These are phyloP conservation scores for Lindgomyces ingoldianus DNA, from an alignment of 495 filamentous ascomycete genomes.

Conservation along the genomic window DNA sequence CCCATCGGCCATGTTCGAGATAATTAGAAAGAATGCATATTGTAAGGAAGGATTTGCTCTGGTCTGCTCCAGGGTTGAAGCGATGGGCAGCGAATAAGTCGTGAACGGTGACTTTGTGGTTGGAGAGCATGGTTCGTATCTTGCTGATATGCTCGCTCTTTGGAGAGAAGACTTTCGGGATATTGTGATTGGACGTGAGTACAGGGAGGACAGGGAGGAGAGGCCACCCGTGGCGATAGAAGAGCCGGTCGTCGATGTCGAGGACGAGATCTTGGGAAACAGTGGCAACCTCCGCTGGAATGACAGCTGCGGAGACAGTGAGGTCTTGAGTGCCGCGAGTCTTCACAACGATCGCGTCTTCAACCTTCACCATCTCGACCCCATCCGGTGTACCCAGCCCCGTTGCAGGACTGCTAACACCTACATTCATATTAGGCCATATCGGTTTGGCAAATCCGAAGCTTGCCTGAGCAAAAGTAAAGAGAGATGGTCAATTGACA, in stretches of 20 bases:
- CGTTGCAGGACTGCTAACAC: too few relatives aligned
- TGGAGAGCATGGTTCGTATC: not conserved
- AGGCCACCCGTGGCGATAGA: constrained; percentile 16
- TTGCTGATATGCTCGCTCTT: not conserved
- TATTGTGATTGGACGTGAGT: not conserved
- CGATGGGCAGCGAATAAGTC: too few relatives aligned
- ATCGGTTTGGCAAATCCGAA: too few relatives aligned
- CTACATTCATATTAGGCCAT: too few relatives aligned
- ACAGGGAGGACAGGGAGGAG: constrained; percentile 16
- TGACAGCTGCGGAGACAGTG: too few relatives aligned
- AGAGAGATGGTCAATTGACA: too few relatives aligned
- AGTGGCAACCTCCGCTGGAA: too few relatives aligned
- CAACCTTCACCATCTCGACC: too few relatives aligned
- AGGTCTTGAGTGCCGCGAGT: too few relatives aligned
- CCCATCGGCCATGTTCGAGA: not conserved
- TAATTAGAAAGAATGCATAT: constrained; percentile 4
- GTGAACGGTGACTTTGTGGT: not conserved
- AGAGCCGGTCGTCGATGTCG: constrained; percentile 11
- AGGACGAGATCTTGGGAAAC: not conserved
- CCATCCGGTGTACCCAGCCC: too few relatives aligned
- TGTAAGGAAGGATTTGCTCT: not conserved
- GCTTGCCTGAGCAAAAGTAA: too few relatives aligned
- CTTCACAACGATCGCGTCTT: too few relatives aligned
- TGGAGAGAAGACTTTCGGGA: not conserved
- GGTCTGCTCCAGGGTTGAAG: not conserved